Percentiles rank a stretch among this genome's conserved stretches.
Evolutionary conservation across 176 grass and related monocot genomes (phyloP).

Genomic region (Alloteropsis semialata): DNA sequence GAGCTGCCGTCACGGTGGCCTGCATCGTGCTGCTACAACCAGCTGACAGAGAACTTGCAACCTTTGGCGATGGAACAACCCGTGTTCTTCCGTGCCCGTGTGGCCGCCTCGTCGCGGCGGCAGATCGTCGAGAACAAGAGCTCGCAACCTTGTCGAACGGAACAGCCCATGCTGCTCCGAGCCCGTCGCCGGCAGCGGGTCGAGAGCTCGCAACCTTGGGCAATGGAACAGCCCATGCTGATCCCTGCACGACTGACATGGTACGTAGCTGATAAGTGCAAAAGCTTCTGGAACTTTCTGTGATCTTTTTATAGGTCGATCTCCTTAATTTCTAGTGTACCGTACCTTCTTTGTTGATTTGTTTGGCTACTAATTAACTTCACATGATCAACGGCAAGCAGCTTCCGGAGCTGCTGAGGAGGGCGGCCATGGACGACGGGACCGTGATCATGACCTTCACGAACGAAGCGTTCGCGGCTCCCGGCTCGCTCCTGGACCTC

Average conservation of each 20-base stretch:
- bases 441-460: slow-evolving; percentile 46
- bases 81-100: neutral
- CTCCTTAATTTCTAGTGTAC: no score
- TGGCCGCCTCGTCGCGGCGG: neutral
- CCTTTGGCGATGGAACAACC: no score
- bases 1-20: neutral
- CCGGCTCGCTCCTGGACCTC: slow-evolving; percentile 46
- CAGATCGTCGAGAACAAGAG: neutral
- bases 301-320: no score
- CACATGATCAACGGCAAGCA: neutral
- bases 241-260: neutral
- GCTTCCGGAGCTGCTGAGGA: neutral
- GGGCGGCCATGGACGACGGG: slow-evolving; percentile 39
- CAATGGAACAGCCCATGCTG: no score
- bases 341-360: no score
- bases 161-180: neutral
- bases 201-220: neutral
- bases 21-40: neutral
- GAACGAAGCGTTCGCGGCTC: slow-evolving; percentile 34
- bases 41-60: no score
- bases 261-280: neutral
- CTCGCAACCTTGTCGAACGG: neutral
- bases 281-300: no score
- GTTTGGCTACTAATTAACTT: no score
- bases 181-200: no score